Evolutionary conservation across 1,139 yeast species (phyloP), one percentile per base, ranked within the genome.

Genomic region (Protomyces pachydermus): DNA sequence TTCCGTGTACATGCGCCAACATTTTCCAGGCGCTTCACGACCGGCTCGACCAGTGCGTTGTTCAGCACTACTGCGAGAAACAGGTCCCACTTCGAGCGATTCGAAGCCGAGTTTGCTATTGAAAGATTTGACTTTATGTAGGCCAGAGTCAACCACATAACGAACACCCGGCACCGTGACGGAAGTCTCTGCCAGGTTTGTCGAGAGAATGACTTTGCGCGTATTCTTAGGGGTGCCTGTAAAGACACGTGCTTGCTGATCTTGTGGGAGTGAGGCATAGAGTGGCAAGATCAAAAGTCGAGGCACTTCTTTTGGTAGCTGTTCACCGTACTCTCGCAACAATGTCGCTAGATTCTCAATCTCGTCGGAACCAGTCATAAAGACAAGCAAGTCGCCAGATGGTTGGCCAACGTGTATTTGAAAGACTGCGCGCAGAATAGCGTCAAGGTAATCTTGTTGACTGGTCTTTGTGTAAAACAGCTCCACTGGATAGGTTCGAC

Each of bases 11-110:
- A 93, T 77, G 67, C 98, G 79, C 74, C 81, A 93, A 50, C 95
- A 91, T 74, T 91, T 93, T 61, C 99, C 99, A 52, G 88, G 84
- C 6, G 84, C 81, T 77, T 93, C 98, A 83, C 99, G 89, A 69
- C 99, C 99, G 34, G 98, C 98, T 81, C 99, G 88, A 74, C 99
- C 99, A 65, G 95, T 86, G 76, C 99, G 81, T 77, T 93, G 99
- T 54, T 87, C 83, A 0, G 98, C 98, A 51, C 96, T 88, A 0
- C 98, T 96, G 72, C 88, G 91, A 0, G 98, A 91, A 20, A 95
- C 86, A 1, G 98, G 93, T 0, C 95, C 90, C 0, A 97, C 91
- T 60, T 91, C 78, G 72, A 93, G 81, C 0, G 98, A 88, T 12
- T 97, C 95, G 54, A 93, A 80, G 0, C 98, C 68, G 42, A 52